Base-by-base conservation (phyloP, 2,329 filamentous ascomycete genomes). In the Purpureocillium lavendulum region DNA sequence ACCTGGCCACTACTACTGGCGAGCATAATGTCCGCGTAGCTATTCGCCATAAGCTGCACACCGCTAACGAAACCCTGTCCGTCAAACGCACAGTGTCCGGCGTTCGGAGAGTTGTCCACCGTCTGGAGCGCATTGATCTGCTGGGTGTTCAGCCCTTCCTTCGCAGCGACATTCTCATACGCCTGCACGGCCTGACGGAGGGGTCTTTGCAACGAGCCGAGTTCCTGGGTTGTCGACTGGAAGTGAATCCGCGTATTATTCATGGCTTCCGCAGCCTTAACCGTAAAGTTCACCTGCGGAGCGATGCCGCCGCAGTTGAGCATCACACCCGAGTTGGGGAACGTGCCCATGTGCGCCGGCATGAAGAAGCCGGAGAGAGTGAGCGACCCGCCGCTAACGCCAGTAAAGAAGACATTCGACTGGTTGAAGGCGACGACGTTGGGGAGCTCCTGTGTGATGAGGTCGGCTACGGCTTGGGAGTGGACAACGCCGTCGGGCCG, bases 71-170 rank as follows among this genome's bases (percentile, higher is more conserved):
- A 79, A 9, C 57, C 69, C 48, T 68, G 45, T 11, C 60, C 69
- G 50, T 79, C 75, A 42, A 79, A 79, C 38, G 65, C 73, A 58
- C 75, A 79, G 54, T 79, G 75, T 0, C 73, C 74, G 30, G 73
- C 73, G 16, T 62, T 56, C 3, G 74, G 73, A 4, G 67, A 65
- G 45, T 74, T 76, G 46, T 79, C 70, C 1, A 74, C 71, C 1
- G 75, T 79, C 60, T 77, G 73, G 40, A 75, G 51, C 3, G 61
- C 54, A 24, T 69, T 71, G 48, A 77, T 61, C 47, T 73, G 59
- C 24, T 50, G 54, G 1, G 61, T 50, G 31, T 47, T 56, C 28
- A 78, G 40, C 0, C 74, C 73, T 1, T 63, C 63, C 11, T 49
- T 45, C 0, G 57, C 47, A 6, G 65, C 73, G 4, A 70, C 48